Percentiles rank a stretch among this genome's conserved stretches.
These are phyloP conservation scores for Xylariaceae sp. DNA, from an alignment of 2,329 filamentous ascomycete genomes.

Conservation along the genomic window DNA sequence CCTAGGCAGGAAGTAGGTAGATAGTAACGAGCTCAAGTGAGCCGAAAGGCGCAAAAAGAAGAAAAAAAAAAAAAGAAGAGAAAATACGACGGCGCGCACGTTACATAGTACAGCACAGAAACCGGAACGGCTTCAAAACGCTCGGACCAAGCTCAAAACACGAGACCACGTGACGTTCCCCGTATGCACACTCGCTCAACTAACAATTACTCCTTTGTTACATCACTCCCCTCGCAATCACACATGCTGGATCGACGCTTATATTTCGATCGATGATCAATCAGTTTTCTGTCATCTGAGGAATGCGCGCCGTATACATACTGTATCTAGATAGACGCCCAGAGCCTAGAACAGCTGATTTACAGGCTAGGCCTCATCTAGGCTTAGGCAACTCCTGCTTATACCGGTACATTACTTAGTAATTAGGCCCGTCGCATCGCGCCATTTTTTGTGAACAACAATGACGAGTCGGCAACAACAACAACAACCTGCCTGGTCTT, in stretches of 20 bases:
- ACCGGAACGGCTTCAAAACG: background rate
- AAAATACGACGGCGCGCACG: conserved; percentile 10
- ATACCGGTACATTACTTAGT: too few species aligned
- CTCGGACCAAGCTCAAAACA: background rate
- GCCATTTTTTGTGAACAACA: too few species aligned
- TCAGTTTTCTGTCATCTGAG: too few species aligned
- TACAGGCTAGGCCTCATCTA: too few species aligned
- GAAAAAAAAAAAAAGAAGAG: background rate
- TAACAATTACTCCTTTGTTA: background rate
- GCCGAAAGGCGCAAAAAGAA: background rate
- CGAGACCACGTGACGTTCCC: background rate
- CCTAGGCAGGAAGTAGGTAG: conserved; percentile 6
- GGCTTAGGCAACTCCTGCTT: too few species aligned
- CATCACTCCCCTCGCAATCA: background rate
- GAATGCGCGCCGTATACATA: too few species aligned
- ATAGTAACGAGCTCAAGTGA: background rate
- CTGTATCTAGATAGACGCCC: too few species aligned
- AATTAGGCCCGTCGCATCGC: too few species aligned
- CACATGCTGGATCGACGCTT: background rate
- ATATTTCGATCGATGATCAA: too few species aligned
- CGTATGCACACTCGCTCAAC: background rate
- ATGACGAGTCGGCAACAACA: too few species aligned
- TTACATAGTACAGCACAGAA: background rate
- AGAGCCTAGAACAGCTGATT: too few species aligned
- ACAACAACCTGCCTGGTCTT: too few species aligned